Evolutionary conservation across 495 filamentous ascomycete species (phyloP).

Genomic region (Xylaria venustula): DNA sequence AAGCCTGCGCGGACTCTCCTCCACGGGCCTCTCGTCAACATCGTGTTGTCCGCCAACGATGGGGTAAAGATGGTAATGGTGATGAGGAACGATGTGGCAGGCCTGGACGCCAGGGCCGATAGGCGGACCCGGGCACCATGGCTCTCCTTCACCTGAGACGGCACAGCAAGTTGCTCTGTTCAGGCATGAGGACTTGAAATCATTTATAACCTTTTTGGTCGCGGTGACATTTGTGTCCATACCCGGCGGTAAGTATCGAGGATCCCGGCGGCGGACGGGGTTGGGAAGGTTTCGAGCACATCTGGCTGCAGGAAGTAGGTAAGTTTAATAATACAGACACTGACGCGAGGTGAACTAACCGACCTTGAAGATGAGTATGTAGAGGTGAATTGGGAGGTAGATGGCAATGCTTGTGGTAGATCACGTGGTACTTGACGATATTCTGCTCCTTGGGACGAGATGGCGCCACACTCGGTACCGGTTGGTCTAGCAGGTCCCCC

Average conservation of each 20-base stretch:
- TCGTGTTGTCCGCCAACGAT: background rate
- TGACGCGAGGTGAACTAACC: background rate
- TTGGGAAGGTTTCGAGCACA: background rate
- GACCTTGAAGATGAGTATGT: background rate
- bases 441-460: background rate
- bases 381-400: background rate
- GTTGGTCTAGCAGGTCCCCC: background rate
- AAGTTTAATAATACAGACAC: background rate
- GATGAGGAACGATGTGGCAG: background rate
- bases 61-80: background rate
- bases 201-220: background rate
- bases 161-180: background rate
- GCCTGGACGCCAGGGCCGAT: background rate
- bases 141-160: background rate
- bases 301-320: background rate
- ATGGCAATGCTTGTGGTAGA: background rate
- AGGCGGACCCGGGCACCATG: background rate
- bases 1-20: background rate
- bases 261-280: conserved; percentile 1
- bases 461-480: background rate
- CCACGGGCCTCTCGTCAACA: background rate
- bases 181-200: background rate
- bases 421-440: background rate
- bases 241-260: conserved; percentile 1
- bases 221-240: background rate